Base-by-base conservation (phyloP, 1,284 basidiomycete genomes). In the Boletus semigastroideus region DNA sequence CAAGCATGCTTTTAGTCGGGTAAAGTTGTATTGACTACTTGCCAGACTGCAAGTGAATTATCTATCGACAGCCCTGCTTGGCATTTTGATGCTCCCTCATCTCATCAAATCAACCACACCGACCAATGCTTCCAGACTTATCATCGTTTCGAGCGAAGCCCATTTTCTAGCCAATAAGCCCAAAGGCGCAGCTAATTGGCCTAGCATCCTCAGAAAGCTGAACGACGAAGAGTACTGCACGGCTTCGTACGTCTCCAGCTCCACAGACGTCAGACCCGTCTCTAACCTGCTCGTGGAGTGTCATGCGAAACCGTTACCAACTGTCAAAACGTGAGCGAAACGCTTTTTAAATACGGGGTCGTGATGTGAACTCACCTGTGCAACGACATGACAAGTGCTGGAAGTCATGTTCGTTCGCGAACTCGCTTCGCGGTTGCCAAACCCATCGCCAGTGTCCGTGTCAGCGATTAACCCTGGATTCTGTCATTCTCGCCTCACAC, bases 381-480 rank as follows among this genome's bases (percentile, higher is more conserved):
- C 11, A 3, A 17, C 46, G 41, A 17, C 17, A 39, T 9, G 1
- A 0, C 22, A 12, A 68, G 71, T 69, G 8, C 49, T 71, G 27
- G 57, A 62, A 47, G 34, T 73, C 31, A 54, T 72, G 57, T 71
- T 71, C 49, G 55, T 65, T 19, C 59, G 64, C 22, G 63, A 71
- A 42, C 59, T 75, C 22, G 63, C 66, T 16, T 65, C 59, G 13
- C 67, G 61, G n/a, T 55, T 74, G 20, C 56, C 65, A 9, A 48
- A 57, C 16, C 59, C 63, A 17, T 63, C 60, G 2, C 60, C 71
- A 5, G 54, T 75, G 19, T 56, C 66, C 17, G 65, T 74, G 33
- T 67, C 68, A n/a, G 57, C 63, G 37, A 60, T 72, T 44, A 66
- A 73, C 48, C 73, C 74, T 2, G 71, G 73, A 10, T 61, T 66